Conservation (phyloP, 176 grass and related monocot genomes). For the Tillandsia fasciculata region DNA sequence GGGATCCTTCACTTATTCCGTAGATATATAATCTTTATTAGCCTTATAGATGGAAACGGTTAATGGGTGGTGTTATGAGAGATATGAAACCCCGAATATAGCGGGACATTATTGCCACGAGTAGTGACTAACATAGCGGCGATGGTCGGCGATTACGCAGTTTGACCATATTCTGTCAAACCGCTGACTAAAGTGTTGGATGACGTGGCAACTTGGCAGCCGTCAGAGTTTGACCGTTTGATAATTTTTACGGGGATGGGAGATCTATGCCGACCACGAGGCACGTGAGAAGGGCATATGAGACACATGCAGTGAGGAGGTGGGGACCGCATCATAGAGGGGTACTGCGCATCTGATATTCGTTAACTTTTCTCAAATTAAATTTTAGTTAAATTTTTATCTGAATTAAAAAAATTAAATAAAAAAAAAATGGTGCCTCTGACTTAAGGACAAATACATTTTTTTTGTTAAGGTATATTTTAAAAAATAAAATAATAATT, state of each 20-base stretch:
- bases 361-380: too few relatives aligned
- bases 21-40: background rate
- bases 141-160: background rate
- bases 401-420: too few relatives aligned
- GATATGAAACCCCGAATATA: background rate
- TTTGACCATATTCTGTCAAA: background rate
- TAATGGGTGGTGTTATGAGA: background rate
- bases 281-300: background rate
- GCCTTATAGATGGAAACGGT: background rate
- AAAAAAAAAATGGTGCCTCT: too few relatives aligned
- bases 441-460: too few relatives aligned
- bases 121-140: background rate
- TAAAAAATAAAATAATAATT: too few relatives aligned
- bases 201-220: background rate
- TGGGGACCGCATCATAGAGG: background rate
- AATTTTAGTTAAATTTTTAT: too few relatives aligned
- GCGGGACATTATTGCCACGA: background rate
- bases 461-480: too few relatives aligned
- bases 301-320: background rate
- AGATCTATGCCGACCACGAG: background rate
- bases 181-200: background rate
- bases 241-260: background rate
- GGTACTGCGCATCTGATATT: too few relatives aligned
- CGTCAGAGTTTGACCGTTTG: background rate
- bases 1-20: background rate